Conservation (phyloP, 2,329 filamentous ascomycete species). For the Myriosclerotinia curreyana region DNA sequence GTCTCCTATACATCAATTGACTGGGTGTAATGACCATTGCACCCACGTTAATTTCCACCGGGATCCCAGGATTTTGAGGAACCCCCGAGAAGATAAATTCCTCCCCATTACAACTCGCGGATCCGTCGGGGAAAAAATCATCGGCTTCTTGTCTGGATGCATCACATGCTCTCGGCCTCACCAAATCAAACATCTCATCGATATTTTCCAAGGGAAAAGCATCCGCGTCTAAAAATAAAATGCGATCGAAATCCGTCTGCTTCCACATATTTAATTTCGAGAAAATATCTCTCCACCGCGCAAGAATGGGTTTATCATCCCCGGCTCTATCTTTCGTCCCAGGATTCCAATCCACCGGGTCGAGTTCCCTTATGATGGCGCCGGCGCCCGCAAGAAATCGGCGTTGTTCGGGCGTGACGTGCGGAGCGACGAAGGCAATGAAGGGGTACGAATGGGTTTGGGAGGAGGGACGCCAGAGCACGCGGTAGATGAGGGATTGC, state of each 20-base stretch:
- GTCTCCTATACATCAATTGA: neutral
- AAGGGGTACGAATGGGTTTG: slow-evolving; percentile 22
- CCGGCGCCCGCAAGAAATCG: slow-evolving; percentile 23
- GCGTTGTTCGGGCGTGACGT: slow-evolving; percentile 23
- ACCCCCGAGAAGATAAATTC: slow-evolving; percentile 11
- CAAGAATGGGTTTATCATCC: slow-evolving; percentile 8
- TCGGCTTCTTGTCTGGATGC: neutral
- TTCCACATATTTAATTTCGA: slow-evolving; percentile 28
- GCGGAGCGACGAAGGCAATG: slow-evolving; percentile 26
- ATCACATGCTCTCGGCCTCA: slow-evolving; percentile 17
- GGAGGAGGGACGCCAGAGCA: slow-evolving; percentile 23
- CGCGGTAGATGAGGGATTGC: slow-evolving; percentile 25
- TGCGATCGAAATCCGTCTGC: slow-evolving; percentile 23
- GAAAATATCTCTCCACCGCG: slow-evolving; percentile 25
- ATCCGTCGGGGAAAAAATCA: slow-evolving; percentile 10
- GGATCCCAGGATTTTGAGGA: neutral
- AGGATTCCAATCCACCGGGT: slow-evolving; percentile 22
- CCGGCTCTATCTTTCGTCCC: neutral
- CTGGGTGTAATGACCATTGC: slow-evolving; percentile 18
- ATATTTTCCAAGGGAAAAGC: slow-evolving; percentile 26
- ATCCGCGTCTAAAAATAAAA: slow-evolving; percentile 24
- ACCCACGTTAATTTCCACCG: slow-evolving; percentile 16
- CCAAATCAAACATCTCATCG: slow-evolving; percentile 26
- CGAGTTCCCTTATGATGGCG: slow-evolving; percentile 24
- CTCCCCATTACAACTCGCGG: slow-evolving; percentile 1